A percentile compares a stretch with the other conserved stretches of the same genome.
Evolutionary conservation across 345 rosid genomes (phyloP).

Genomic region (Reutealis trisperma): DNA sequence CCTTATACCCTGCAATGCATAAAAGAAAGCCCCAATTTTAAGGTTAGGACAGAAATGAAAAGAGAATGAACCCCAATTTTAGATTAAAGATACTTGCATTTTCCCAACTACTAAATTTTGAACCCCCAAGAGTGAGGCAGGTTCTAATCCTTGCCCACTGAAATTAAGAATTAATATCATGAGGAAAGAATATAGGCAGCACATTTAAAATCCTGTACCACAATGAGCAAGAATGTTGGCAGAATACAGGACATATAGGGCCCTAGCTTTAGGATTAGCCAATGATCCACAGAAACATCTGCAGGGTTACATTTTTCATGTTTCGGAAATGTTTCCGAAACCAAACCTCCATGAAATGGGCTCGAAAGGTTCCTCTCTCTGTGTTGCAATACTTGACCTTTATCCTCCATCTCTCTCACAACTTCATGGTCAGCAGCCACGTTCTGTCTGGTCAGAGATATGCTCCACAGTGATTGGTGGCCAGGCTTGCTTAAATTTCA

Average conservation of each 20-base stretch:
- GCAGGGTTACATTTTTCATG: too few species aligned
- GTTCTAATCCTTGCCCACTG: background rate
- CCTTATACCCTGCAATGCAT: constrained; percentile 70
- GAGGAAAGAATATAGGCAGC: background rate
- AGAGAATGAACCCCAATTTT: background rate
- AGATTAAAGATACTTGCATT: background rate
- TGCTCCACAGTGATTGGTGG: too few species aligned
- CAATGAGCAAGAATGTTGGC: background rate
- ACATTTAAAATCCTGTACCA: background rate
- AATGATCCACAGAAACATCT: too few species aligned
- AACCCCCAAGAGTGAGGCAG: background rate
- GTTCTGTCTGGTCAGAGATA: too few species aligned
- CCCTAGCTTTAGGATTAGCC: background rate
- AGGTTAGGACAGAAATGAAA: background rate
- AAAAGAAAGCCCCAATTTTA: background rate
- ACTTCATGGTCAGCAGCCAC: too few species aligned
- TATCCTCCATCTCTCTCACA: too few species aligned
- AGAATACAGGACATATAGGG: background rate
- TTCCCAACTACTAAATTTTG: background rate
- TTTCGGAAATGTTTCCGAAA: too few species aligned
- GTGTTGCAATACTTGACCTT: too few species aligned
- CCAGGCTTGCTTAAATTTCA: too few species aligned
- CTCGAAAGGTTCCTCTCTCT: too few species aligned
- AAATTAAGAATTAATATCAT: background rate
- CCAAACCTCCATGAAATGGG: too few species aligned